These are phyloP conservation scores for Aspergillus uvarum DNA, from an alignment of 2,329 filamentous ascomycete species.

Conservation along the genomic window DNA sequence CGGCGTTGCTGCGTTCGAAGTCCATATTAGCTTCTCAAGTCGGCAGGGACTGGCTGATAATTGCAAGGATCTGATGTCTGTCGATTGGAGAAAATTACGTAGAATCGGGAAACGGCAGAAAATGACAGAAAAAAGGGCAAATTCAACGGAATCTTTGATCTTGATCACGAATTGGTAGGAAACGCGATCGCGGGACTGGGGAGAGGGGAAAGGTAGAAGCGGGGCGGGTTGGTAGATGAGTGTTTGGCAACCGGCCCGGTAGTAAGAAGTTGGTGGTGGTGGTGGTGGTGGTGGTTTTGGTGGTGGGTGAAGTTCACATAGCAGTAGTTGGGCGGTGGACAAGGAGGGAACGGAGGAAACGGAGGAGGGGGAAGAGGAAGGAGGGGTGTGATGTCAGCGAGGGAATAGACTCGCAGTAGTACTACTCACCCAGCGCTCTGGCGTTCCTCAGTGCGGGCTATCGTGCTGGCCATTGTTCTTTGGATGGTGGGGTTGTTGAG, in stretches of 20 bases:
- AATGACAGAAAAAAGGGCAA: not conserved
- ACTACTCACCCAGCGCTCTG: conserved; percentile 54
- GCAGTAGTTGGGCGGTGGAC: conserved; percentile 7
- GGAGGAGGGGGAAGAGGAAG: conserved; percentile 22
- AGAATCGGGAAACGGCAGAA: conserved; percentile 1
- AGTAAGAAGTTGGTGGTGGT: not conserved
- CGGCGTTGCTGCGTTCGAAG: conserved; percentile 65
- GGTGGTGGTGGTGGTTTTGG: not conserved
- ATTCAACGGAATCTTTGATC: not conserved
- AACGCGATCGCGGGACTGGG: not conserved
- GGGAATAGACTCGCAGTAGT: conserved; percentile 8
- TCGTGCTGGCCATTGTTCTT: conserved; percentile 50
- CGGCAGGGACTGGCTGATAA: conserved; percentile 1
- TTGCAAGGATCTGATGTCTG: conserved; percentile 9
- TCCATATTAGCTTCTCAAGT: conserved; percentile 36
- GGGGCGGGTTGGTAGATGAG: not conserved
- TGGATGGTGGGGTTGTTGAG: not conserved
- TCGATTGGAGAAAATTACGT: conserved; percentile 11
- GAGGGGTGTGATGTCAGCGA: conserved; percentile 42
- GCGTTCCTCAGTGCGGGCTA: conserved; percentile 43
- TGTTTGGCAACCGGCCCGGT: not conserved
- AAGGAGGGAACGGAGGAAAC: conserved; percentile 9
- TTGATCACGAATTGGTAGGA: conserved; percentile 1
- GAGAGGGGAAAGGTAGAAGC: not conserved
- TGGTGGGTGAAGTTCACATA: not conserved